Evolutionary conservation across 2,329 filamentous ascomycete species (phyloP).

Genomic region (Colletotrichum eremochloae): DNA sequence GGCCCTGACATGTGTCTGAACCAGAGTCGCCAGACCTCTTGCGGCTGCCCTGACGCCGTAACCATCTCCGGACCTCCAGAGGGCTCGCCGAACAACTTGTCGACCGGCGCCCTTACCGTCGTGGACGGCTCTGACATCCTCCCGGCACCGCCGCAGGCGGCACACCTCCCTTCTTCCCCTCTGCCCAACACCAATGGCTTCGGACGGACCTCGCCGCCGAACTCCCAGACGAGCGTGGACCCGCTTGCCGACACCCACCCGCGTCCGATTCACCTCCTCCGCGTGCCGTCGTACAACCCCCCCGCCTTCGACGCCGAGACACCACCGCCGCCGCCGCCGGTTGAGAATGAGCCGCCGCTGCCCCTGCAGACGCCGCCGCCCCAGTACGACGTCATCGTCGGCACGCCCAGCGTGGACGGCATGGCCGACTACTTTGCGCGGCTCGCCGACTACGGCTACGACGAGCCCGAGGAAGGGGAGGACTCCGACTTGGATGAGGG

Average conservation of each 20-base stretch:
- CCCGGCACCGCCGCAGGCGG: conserved; percentile 67
- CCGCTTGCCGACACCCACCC: conserved; percentile 51
- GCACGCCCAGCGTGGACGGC: conserved; percentile 74
- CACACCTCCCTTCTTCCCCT: conserved; percentile 58
- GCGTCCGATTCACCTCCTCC: conserved; percentile 86
- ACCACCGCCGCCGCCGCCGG: conserved; percentile 73
- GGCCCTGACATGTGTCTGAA: conserved; percentile 58
- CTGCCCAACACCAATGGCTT: conserved; percentile 43
- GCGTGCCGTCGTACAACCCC: conserved; percentile 88
- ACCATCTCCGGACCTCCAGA: conserved; percentile 77
- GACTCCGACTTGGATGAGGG: conserved; percentile 64
- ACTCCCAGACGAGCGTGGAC: conserved; percentile 28
- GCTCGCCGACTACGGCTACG: conserved; percentile 77
- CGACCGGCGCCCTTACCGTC: conserved; percentile 62
- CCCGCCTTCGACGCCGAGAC: conserved; percentile 87
- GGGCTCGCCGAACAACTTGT: conserved; percentile 73
- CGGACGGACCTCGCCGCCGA: conserved; percentile 29
- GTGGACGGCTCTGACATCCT: conserved; percentile 54
- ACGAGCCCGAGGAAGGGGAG: conserved; percentile 54
- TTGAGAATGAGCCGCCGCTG: conserved; percentile 42
- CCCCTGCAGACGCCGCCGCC: conserved; percentile 82
- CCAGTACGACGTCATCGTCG: conserved; percentile 84
- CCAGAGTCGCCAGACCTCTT: conserved; percentile 62
- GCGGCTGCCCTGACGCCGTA: conserved; percentile 68
- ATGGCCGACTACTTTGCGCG: conserved; percentile 90